Evolutionary conservation across 2,329 filamentous ascomycete genomes (phyloP).

Genomic region (Fusarium nanum): DNA sequence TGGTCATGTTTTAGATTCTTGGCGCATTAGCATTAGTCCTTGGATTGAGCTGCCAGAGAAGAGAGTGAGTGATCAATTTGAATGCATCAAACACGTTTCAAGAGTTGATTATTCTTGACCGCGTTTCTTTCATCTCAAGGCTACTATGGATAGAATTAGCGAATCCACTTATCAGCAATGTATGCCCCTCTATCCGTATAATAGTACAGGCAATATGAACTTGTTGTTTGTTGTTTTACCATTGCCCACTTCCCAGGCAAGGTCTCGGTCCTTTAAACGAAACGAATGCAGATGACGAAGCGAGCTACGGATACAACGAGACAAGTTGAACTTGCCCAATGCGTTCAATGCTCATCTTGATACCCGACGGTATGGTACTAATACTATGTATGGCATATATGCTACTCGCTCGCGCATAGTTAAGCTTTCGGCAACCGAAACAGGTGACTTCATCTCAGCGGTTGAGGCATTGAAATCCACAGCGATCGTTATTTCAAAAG

Average conservation of each 20-base stretch:
- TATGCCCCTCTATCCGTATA: slow-evolving; percentile 4
- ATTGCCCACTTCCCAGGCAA: slow-evolving; percentile 5
- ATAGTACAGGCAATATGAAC: slow-evolving; percentile 8
- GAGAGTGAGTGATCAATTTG: background rate
- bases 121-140: background rate
- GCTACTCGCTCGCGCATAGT: background rate
- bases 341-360: background rate
- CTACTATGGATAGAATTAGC: background rate
- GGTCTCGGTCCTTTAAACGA: background rate
- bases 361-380: background rate
- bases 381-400: background rate
- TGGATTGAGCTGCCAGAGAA: background rate
- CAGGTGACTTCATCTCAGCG: background rate
- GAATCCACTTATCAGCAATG: slow-evolving; percentile 8
- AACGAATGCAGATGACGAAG: slow-evolving; percentile 6
- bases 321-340: background rate
- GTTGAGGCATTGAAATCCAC: background rate
- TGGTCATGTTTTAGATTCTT: no score
- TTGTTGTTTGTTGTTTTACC: background rate
- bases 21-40: background rate
- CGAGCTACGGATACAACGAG: background rate
- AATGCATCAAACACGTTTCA: background rate
- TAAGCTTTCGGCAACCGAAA: background rate
- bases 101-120: background rate
- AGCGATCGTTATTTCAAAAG: background rate